Base-by-base conservation (phyloP, 306 rosid species). In the Pyrus pyrifolia region DNA sequence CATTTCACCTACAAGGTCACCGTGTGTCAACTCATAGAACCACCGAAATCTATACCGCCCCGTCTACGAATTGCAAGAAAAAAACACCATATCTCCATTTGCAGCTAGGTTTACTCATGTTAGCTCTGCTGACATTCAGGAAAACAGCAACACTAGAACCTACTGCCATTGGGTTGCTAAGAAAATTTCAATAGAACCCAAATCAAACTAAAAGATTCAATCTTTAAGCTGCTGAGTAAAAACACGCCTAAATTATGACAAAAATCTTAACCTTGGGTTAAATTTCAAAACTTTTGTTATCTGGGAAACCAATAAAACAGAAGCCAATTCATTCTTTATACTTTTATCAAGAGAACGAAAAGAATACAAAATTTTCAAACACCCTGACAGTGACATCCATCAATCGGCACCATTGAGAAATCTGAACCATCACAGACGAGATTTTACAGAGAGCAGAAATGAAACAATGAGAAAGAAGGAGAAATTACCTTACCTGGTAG, bases 1-100 rank as follows among this genome's bases (percentile, higher is more conserved):
- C 96, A 92, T 94, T 77, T 57, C 22, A 33, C 89, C 96, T 91
- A 68, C 85, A 82, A 64, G 22, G 58, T 81, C 88, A 78, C 44
- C 82, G 40, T 1, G 30, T 49, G 66, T 1, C 22, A 51, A 69
- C 46, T 55, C 81, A 67, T 38, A 73, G 68, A 73, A 77, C 70
- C 78, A 81, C 46, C 53, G 79, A 81, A 65, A 78, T 29, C 19
- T 74, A 76, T 42, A 6, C 69, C 73, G 18, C 55, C 65, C 74
- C 58, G 68, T 27, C 74, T 67, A 62, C 42, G 71, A 60, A 27
- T 27, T 45, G 12, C 33, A 23, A 73, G 18, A n/a, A 65, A 30
- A 31, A 46, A 59, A 15, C 19, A 21, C 31, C 70, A 62, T 62
- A 27, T 63, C 78, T 51, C 55, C 55, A 51, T 51, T 51, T 51